These are phyloP conservation scores for Aspergillus niger DNA, from an alignment of 2,329 filamentous ascomycete genomes.

Conservation along the genomic window DNA sequence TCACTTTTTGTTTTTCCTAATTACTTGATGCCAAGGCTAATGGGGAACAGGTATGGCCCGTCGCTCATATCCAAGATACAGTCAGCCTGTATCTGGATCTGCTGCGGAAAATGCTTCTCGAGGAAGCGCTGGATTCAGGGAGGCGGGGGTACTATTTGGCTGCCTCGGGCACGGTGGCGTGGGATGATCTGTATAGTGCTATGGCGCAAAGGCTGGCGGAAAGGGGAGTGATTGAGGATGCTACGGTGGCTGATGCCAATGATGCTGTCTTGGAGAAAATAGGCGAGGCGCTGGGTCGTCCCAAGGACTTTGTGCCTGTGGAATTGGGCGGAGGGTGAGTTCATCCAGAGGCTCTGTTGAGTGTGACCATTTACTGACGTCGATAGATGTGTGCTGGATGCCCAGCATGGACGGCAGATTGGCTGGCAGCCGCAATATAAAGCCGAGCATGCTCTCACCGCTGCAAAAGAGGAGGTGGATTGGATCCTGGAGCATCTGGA, in stretches of 20 bases:
- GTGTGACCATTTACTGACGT: background rate
- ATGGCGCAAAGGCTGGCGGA: constrained; percentile 48
- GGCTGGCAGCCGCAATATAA: background rate
- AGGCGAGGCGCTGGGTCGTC: constrained; percentile 41
- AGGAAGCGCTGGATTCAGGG: constrained; percentile 41
- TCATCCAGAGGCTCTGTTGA: background rate
- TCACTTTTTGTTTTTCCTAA: background rate
- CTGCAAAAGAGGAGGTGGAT: background rate
- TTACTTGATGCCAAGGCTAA: background rate
- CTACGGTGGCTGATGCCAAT: constrained; percentile 40
- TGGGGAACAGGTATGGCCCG: constrained; percentile 52
- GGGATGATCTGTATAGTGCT: constrained; percentile 54
- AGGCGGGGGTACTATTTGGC: constrained; percentile 56
- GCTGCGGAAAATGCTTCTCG: constrained; percentile 48
- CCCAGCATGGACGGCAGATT: background rate
- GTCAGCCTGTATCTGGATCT: constrained; percentile 50
- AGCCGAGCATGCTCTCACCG: background rate
- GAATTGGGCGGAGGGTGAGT: constrained; percentile 49
- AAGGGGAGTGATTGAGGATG: constrained; percentile 43
- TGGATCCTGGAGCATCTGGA: background rate
- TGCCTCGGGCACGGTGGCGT: constrained; percentile 51
- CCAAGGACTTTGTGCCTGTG: constrained; percentile 42
- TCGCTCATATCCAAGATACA: constrained; percentile 55
- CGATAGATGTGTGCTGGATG: background rate
- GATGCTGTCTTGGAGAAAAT: constrained; percentile 44